phyloP scores from a whole-genome alignment of 2,329 filamentous ascomycete species.

The Rutstroemia sp. region DNA sequence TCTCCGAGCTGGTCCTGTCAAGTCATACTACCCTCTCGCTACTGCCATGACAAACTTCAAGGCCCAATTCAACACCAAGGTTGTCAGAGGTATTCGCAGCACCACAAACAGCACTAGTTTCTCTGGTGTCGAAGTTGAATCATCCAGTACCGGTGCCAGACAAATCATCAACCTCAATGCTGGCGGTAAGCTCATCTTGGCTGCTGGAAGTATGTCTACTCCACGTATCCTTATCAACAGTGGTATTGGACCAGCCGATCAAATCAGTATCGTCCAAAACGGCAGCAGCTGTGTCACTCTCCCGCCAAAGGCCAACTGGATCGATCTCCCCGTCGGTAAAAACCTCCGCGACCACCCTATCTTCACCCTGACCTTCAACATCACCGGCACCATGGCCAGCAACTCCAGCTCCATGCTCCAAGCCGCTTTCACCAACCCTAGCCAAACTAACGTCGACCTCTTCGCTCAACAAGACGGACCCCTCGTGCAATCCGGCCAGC shows the following conservation, averaged over 20 bases:
- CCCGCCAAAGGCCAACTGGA: conserved; percentile 43
- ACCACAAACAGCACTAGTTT: conserved; percentile 42
- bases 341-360: conserved; percentile 53
- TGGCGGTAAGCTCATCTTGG: conserved; percentile 21
- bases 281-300: conserved; percentile 29
- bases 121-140: conserved; percentile 52
- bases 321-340: conserved; percentile 50
- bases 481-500: conserved; percentile 2
- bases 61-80: conserved; percentile 56
- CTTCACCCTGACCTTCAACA: conserved; percentile 21
- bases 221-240: conserved; percentile 26
- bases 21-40: conserved; percentile 60
- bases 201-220: conserved; percentile 18
- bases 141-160: conserved; percentile 24
- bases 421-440: conserved; percentile 38
- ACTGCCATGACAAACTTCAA: conserved; percentile 54
- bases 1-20: conserved; percentile 60
- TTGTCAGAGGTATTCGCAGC: conserved; percentile 53
- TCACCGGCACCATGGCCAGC: conserved; percentile 5
- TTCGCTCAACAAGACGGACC: neutral
- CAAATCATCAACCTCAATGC: conserved; percentile 28
- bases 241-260: conserved; percentile 26
- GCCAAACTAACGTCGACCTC: conserved; percentile 31
- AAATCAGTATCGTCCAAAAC: conserved; percentile 31
- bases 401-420: neutral